phyloP scores from a whole-genome alignment of 345 rosid genomes.

The Melaleuca quinquenervia region DNA sequence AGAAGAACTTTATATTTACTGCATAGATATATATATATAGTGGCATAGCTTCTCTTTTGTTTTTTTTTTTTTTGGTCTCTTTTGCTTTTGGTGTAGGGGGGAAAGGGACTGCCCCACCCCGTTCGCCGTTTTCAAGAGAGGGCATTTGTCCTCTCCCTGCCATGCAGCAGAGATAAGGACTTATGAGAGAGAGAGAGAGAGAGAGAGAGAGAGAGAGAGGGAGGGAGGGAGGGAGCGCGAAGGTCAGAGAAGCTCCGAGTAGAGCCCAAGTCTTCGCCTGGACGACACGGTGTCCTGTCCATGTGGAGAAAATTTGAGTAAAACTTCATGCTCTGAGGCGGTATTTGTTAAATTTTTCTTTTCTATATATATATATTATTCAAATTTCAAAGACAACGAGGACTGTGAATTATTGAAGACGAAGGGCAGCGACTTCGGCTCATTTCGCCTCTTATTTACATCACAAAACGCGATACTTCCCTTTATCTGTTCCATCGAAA shows the following conservation, averaged over 20 bases:
- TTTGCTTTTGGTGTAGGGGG: neutral
- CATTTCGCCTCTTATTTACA: too few species aligned
- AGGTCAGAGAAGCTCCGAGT: neutral
- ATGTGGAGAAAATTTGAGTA: neutral
- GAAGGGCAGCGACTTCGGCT: too few species aligned
- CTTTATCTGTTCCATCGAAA: too few species aligned
- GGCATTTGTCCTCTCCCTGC: neutral
- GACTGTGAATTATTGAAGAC: too few species aligned
- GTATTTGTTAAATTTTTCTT: neutral
- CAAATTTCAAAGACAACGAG: too few species aligned
- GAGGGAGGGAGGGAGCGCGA: neutral
- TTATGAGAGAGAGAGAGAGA: neutral
- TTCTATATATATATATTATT: too few species aligned
- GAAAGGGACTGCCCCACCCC: conserved; percentile 25
- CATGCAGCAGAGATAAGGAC: neutral
- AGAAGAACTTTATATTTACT: neutral
- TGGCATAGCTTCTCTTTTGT: neutral
- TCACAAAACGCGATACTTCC: too few species aligned
- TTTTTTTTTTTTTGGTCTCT: neutral
- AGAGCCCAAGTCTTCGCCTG: neutral
- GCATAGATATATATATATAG: neutral
- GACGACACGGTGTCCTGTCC: neutral
- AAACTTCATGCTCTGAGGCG: neutral
- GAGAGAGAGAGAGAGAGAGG: neutral
- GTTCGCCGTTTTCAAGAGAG: neutral